Percentiles rank a stretch among this genome's conserved stretches.
Evolutionary conservation across 345 rosid species (phyloP).

Genomic region (Erysimum cheiranthoides): DNA sequence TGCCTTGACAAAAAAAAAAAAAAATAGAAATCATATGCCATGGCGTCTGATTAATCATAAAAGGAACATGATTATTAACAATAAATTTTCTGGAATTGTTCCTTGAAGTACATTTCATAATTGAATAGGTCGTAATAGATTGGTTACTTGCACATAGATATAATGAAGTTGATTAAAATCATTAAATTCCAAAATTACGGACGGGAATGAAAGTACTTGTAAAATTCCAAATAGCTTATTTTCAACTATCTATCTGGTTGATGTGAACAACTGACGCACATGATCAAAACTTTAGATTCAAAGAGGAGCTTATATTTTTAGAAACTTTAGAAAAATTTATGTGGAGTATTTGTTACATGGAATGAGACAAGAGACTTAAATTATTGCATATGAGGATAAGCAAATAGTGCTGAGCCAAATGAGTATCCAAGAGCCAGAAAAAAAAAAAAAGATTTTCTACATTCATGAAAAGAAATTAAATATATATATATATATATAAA

Average conservation of each 20-base stretch:
- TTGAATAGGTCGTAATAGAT: not conserved
- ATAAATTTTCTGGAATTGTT: not conserved
- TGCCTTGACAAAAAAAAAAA: no score
- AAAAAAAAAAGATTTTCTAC: not conserved
- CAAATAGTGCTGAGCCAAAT: conserved; percentile 43
- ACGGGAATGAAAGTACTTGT: not conserved
- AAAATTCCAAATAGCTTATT: not conserved
- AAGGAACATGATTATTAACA: not conserved
- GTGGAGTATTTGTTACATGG: conserved; percentile 38
- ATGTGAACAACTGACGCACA: conserved; percentile 20
- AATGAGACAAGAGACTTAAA: conserved; percentile 30
- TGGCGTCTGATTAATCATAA: not conserved
- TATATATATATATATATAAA: no score
- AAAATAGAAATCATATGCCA: not conserved
- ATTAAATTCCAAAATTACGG: not conserved
- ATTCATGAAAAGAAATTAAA: not conserved
- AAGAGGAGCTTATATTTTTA: not conserved
- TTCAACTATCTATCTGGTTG: not conserved
- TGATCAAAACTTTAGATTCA: not conserved
- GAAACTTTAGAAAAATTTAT: not conserved
- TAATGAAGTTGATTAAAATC: not conserved
- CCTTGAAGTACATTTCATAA: not conserved
- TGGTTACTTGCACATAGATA: not conserved
- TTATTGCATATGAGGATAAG: conserved; percentile 26
- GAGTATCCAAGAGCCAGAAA: conserved; percentile 43